Evolutionary conservation across 2,329 filamentous ascomycete species (phyloP).

Genomic region (Diaporthe batatas): DNA sequence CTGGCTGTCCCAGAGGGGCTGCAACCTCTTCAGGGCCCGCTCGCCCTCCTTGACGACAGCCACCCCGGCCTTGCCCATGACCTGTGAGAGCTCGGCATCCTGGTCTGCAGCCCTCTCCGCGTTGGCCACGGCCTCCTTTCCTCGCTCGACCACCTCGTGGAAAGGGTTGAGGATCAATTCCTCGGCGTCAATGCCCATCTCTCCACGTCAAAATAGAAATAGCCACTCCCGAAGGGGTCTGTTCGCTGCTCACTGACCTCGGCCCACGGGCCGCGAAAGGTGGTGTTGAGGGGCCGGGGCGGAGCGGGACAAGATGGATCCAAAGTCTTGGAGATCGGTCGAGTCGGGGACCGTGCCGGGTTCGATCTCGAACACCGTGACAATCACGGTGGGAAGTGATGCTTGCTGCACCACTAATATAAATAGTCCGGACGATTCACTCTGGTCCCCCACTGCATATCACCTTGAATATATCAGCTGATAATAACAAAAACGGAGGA

Average conservation of each 20-base stretch:
- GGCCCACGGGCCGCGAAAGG: conserved; percentile 5
- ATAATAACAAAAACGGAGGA: neutral
- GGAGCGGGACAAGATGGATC: conserved; percentile 27
- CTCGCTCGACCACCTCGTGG: conserved; percentile 51
- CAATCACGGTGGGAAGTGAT: conserved; percentile 12
- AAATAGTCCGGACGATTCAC: conserved; percentile 16
- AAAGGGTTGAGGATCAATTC: conserved; percentile 39
- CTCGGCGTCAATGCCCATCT: conserved; percentile 46
- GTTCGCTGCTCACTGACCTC: neutral
- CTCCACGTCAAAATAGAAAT: neutral
- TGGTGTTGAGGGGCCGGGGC: conserved; percentile 21
- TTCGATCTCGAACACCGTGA: conserved; percentile 1
- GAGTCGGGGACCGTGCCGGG: conserved; percentile 23
- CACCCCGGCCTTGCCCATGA: conserved; percentile 52
- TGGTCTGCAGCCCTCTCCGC: conserved; percentile 48
- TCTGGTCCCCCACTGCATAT: neutral
- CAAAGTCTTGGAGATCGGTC: conserved; percentile 19
- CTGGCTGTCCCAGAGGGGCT: conserved; percentile 55
- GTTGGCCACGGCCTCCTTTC: conserved; percentile 53
- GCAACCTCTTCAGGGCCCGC: conserved; percentile 53
- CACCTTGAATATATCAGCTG: neutral
- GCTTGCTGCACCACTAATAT: neutral
- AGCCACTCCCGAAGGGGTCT: neutral
- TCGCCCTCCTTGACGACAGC: conserved; percentile 51
- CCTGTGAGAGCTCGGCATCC: conserved; percentile 45